phyloP scores from a whole-genome alignment of 1,139 yeast genomes.

The Yarrowia galli region DNA sequence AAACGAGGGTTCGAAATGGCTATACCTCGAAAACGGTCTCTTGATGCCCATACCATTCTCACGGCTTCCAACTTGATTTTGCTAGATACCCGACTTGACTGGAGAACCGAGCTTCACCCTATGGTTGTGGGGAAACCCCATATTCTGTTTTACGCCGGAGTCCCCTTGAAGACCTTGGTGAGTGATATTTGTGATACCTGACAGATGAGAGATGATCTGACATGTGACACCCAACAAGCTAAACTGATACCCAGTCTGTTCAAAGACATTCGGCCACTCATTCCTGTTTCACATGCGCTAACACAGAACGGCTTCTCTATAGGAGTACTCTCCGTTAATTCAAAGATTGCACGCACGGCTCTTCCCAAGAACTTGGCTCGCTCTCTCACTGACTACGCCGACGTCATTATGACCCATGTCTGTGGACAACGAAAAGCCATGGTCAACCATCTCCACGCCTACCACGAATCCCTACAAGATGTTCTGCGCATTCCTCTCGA shows the following conservation, averaged over 20 bases:
- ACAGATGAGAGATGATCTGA: neutral
- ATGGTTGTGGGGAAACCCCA: conserved; percentile 3
- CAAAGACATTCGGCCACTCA: neutral
- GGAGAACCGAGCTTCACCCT: conserved; percentile 11
- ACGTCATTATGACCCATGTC: conserved; percentile 32
- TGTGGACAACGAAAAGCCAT: conserved; percentile 28
- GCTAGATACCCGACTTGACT: conserved; percentile 1
- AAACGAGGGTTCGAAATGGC: conserved; percentile 14
- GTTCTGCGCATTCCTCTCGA: conserved; percentile 15
- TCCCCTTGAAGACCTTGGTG: conserved; percentile 20
- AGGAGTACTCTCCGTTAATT: conserved; percentile 16
- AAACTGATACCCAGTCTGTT: too few species aligned
- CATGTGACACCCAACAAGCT: neutral
- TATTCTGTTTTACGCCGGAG: conserved; percentile 19
- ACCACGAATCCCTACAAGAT: conserved; percentile 18
- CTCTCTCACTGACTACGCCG: neutral
- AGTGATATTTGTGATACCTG: neutral
- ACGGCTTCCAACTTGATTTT: neutral
- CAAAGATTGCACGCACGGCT: conserved; percentile 1
- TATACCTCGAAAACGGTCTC: neutral
- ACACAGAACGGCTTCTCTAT: conserved; percentile 26
- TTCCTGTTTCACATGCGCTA: neutral
- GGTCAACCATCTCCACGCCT: conserved; percentile 30
- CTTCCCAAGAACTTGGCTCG: neutral
- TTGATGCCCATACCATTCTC: conserved; percentile 9